These are phyloP conservation scores for Wickerhamomyces subpelliculosus DNA, from an alignment of 805 yeast genomes.

Conservation along the genomic window DNA sequence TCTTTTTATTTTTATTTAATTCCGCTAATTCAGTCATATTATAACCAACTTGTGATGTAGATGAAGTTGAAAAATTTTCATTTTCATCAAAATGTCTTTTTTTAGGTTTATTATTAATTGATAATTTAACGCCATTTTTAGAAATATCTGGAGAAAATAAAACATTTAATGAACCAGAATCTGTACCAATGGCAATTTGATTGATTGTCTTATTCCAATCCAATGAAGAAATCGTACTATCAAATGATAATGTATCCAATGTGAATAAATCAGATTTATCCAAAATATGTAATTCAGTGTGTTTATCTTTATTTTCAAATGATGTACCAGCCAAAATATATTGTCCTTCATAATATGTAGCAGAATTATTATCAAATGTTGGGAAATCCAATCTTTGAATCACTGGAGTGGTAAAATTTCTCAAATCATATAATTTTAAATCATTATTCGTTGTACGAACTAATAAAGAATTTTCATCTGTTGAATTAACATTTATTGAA, in stretches of 20 bases:
- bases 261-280: slow-evolving; percentile 17
- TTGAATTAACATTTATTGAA: background rate
- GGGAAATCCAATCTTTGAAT: slow-evolving; percentile 9
- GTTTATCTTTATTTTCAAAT: background rate
- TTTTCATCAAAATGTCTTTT: slow-evolving; percentile 12
- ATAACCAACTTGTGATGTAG: slow-evolving; percentile 6
- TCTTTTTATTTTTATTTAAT: slow-evolving; percentile 8
- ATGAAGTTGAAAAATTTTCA: slow-evolving; percentile 4
- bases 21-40: slow-evolving; percentile 15
- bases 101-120: slow-evolving; percentile 14
- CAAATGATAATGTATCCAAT: slow-evolving; percentile 3
- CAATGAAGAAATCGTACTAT: slow-evolving; percentile 8
- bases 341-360: slow-evolving; percentile 2
- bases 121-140: slow-evolving; percentile 12
- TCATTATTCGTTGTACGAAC: slow-evolving; percentile 5
- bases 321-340: slow-evolving; percentile 1
- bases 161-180: slow-evolving; percentile 7
- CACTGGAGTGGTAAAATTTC: slow-evolving; percentile 13
- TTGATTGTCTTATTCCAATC: slow-evolving; percentile 17
- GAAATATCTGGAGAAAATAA: slow-evolving; percentile 17
- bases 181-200: slow-evolving; percentile 19
- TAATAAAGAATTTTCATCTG: background rate
- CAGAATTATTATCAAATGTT: slow-evolving; percentile 3
- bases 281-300: slow-evolving; percentile 8
- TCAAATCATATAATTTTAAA: slow-evolving; percentile 16